Percentiles rank a stretch among this genome's conserved stretches.
phyloP scores from a whole-genome alignment of 2,329 filamentous ascomycete genomes.

The Knufia fluminis region DNA sequence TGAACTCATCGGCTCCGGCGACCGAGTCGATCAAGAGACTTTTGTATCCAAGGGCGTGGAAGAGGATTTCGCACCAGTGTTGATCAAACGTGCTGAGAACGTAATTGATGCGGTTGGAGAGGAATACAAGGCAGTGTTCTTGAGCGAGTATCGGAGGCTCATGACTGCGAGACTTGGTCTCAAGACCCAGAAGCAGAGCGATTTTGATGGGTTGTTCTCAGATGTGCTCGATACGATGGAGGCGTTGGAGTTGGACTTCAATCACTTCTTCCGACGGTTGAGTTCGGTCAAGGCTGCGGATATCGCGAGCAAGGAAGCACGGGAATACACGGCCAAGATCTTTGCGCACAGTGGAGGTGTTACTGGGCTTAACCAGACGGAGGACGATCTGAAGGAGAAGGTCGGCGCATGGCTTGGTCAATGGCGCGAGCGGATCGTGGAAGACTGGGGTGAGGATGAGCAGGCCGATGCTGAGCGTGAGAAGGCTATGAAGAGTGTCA shows the following conservation, averaged over 20 bases:
- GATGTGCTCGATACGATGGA: conserved; percentile 74
- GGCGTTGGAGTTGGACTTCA: conserved; percentile 77
- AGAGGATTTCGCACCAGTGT: conserved; percentile 56
- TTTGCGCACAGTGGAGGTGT: conserved; percentile 77
- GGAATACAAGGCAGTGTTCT: conserved; percentile 80
- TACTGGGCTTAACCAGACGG: conserved; percentile 47
- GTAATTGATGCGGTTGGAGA: conserved; percentile 73
- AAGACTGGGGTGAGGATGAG: conserved; percentile 61
- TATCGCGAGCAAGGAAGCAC: conserved; percentile 54
- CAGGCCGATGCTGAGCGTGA: conserved; percentile 44
- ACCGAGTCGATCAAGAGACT: conserved; percentile 57
- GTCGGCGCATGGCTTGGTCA: conserved; percentile 72
- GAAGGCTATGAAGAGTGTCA: conserved; percentile 69
- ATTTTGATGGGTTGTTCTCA: conserved; percentile 77
- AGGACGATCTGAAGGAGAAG: conserved; percentile 55
- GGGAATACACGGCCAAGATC: conserved; percentile 54
- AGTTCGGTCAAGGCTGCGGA: conserved; percentile 54
- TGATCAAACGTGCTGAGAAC: conserved; percentile 71
- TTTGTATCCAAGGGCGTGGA: conserved; percentile 66
- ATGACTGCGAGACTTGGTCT: conserved; percentile 77
- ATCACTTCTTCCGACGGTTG: conserved; percentile 82
- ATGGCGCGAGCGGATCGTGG: conserved; percentile 62
- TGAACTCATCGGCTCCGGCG: conserved; percentile 73
- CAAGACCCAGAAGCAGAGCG: conserved; percentile 55
- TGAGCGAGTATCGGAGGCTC: conserved; percentile 77